Conservation (phyloP, 257 asterid genomes). For the Thymus quinquecostatus region DNA sequence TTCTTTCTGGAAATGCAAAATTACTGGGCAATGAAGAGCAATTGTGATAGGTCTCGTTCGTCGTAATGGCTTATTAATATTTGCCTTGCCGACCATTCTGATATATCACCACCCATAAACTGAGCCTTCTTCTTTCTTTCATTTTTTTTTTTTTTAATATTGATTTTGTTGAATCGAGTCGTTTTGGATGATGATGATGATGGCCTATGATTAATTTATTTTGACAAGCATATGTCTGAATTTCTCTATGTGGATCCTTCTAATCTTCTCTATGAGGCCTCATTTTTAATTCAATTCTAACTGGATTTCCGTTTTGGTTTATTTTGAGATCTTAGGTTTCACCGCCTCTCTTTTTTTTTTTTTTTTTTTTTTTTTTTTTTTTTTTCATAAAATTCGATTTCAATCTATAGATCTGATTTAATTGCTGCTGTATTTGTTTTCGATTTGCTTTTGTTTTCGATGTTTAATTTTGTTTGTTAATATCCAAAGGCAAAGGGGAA, state of each 20-base stretch:
- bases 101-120: slow-evolving; percentile 57
- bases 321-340: not conserved
- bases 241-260: slow-evolving; percentile 15
- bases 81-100: slow-evolving; percentile 68
- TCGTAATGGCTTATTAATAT: slow-evolving; percentile 45
- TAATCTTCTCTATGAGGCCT: slow-evolving; percentile 41
- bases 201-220: slow-evolving; percentile 25
- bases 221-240: slow-evolving; percentile 37
- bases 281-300: not conserved
- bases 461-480: not conserved
- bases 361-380: not conserved
- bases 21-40: slow-evolving; percentile 44
- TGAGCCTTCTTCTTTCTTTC: slow-evolving; percentile 36
- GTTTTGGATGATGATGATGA: too few species aligned
- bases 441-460: not conserved
- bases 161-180: not conserved
- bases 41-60: slow-evolving; percentile 64
- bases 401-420: too few species aligned
- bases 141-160: not conserved
- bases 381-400: not conserved
- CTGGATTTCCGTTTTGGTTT: not conserved
- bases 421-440: too few species aligned
- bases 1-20: too few species aligned
- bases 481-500: too few species aligned
- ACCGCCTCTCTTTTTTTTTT: too few species aligned